phyloP scores from a whole-genome alignment of 257 asterid genomes.

The Capsicum baccatum region DNA sequence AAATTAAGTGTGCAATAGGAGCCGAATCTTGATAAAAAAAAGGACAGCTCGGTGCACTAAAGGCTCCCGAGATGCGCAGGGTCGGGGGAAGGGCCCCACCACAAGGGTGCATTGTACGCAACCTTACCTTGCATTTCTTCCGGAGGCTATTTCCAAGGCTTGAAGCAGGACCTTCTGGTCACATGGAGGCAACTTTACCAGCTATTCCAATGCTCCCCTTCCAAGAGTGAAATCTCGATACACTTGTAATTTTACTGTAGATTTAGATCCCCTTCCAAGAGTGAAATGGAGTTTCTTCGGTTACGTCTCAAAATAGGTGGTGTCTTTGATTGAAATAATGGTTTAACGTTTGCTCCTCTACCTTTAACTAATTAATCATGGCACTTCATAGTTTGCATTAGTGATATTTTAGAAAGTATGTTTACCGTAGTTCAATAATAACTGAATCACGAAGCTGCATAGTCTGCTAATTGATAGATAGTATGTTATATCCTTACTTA shows the following conservation, averaged over 20 bases:
- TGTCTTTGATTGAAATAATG: background rate
- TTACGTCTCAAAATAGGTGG: background rate
- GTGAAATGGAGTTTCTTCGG: background rate
- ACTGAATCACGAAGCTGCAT: background rate
- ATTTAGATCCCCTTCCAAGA: background rate
- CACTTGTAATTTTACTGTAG: background rate
- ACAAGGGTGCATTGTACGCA: too few relatives aligned
- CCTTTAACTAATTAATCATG: background rate
- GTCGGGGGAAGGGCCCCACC: too few relatives aligned
- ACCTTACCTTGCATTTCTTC: too few relatives aligned
- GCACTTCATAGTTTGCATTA: background rate
- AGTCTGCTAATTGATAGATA: background rate
- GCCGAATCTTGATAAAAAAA: background rate
- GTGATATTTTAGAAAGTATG: slow-evolving; percentile 1
- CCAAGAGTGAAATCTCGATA: background rate
- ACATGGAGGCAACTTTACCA: too few relatives aligned
- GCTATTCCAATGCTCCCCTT: too few relatives aligned
- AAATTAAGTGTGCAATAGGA: background rate
- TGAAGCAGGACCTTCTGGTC: too few relatives aligned
- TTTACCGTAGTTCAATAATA: background rate
- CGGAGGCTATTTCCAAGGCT: too few relatives aligned
- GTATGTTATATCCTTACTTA: slow-evolving; percentile 13
- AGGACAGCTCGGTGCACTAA: too few relatives aligned
- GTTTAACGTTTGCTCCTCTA: background rate
- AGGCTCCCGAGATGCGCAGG: too few relatives aligned